Base-by-base conservation (phyloP, 2,329 filamentous ascomycete genomes). In the Botrytis sinoallii region DNA sequence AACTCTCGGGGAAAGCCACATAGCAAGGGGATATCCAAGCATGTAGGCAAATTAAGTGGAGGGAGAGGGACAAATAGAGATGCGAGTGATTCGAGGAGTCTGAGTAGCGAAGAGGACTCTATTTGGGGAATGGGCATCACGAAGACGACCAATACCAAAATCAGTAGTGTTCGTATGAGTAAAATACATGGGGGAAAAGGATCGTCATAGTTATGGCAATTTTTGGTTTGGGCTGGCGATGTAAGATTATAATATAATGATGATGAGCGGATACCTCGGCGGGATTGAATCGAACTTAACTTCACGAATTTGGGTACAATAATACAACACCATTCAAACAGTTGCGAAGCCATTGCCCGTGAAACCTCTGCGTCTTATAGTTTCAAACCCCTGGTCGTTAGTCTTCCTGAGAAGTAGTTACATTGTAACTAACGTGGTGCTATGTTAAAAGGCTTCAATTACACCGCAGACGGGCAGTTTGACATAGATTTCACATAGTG, bases 71-170 rank as follows among this genome's bases (percentile, higher is more conserved):
- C 25, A 32, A 44, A 35, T 59, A 14, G 66, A 57, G 38, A 69
- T 25, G 25, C 48, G 35, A 69, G 48, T 5, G 66, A 69, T 29
- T 20, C 66, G 38, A 57, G 35, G 22, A 69, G 66, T 69, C 38
- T 57, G 0, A 69, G 48, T 69, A 69, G 48, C 40, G 35, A 48
- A 6, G 64, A 69, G 29, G 66, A 69, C 9, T 22, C 66, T 8
- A 1, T 22, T 32, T 69, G 48, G 66, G 66, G 48, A 16, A 57
- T 68, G 66, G 66, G 66, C 5, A 68, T 69, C n/a, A 69, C 66
- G 38, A 69, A 69, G n/a, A 69, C 66, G 9, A 69, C 52, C 8
- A 69, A 69, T 44, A 69, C 66, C 3, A 59, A 69, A 22, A 69
- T 69, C 40, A 69, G 48, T 3, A 69, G 48, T 32, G 52, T 69